Percentiles rank a stretch among this genome's conserved stretches.
Evolutionary conservation across 306 rosid species (phyloP).

Genomic region (Fragaria nilgerrensis): DNA sequence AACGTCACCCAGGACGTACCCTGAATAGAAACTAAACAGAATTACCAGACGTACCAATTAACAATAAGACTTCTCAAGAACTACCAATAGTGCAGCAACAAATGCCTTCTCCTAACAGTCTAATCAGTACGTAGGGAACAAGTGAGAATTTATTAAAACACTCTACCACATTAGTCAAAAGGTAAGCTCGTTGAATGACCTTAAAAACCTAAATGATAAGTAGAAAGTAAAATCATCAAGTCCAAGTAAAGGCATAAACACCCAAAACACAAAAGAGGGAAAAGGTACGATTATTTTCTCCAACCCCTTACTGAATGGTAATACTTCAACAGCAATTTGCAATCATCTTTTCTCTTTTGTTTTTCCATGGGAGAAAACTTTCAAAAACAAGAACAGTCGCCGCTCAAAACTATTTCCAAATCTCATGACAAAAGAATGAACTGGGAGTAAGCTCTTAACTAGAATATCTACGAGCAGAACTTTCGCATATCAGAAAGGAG

Average conservation of each 20-base stretch:
- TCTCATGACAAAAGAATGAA: background rate
- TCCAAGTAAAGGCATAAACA: too few relatives aligned
- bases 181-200: background rate
- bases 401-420: background rate
- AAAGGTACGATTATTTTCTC: background rate
- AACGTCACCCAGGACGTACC: background rate
- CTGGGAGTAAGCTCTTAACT: background rate
- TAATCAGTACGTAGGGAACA: background rate
- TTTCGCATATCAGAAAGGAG: background rate
- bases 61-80: background rate
- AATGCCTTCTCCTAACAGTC: background rate
- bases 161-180: background rate
- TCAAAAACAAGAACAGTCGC: background rate
- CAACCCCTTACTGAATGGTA: background rate
- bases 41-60: background rate
- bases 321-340: background rate
- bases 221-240: too few relatives aligned
- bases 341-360: background rate
- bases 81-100: background rate
- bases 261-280: background rate
- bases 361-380: background rate
- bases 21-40: background rate
- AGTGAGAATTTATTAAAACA: background rate
- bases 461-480: background rate
- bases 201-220: background rate